phyloP scores from a whole-genome alignment of 306 rosid genomes.

The Rosa chinensis region DNA sequence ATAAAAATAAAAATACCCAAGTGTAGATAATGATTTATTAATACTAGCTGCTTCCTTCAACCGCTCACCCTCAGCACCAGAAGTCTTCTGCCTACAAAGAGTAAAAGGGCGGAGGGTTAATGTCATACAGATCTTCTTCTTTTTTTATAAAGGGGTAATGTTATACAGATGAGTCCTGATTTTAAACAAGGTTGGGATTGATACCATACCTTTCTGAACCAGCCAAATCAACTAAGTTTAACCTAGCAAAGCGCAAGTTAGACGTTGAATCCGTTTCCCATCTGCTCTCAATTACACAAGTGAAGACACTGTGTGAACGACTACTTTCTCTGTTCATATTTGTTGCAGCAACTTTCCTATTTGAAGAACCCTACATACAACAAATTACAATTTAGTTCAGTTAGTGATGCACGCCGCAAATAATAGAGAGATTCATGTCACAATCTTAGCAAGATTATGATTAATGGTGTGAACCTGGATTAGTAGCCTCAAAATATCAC shows the following conservation, averaged over 20 bases:
- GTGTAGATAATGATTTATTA: constrained; percentile 88
- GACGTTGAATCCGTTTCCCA: constrained; percentile 94
- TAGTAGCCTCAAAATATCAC: constrained; percentile 79
- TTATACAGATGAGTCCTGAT: constrained; percentile 10
- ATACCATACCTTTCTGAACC: constrained; percentile 86
- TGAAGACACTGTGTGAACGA: constrained; percentile 95
- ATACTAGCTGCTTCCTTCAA: constrained; percentile 96
- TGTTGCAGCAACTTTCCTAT: constrained; percentile 96
- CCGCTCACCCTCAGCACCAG: constrained; percentile 99
- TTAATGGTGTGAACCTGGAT: constrained; percentile 53
- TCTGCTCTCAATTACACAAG: constrained; percentile 92
- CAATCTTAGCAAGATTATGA: constrained; percentile 23
- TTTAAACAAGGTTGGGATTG: constrained; percentile 23
- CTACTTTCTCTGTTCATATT: constrained; percentile 99
- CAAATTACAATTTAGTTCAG: constrained; percentile 34
- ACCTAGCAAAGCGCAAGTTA: constrained; percentile 86
- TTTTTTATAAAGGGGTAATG: neutral
- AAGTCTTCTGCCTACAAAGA: constrained; percentile 81
- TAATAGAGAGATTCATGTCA: constrained; percentile 5
- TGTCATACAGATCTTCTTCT: neutral
- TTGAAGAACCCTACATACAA: constrained; percentile 78
- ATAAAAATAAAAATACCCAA: constrained; percentile 55
- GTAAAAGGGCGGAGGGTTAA: constrained; percentile 10
- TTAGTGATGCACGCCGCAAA: constrained; percentile 13
- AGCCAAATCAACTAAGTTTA: constrained; percentile 95